Percentiles rank a stretch among this genome's conserved stretches.
phyloP scores from a whole-genome alignment of 306 rosid genomes.

The Hippophae rhamnoides region DNA sequence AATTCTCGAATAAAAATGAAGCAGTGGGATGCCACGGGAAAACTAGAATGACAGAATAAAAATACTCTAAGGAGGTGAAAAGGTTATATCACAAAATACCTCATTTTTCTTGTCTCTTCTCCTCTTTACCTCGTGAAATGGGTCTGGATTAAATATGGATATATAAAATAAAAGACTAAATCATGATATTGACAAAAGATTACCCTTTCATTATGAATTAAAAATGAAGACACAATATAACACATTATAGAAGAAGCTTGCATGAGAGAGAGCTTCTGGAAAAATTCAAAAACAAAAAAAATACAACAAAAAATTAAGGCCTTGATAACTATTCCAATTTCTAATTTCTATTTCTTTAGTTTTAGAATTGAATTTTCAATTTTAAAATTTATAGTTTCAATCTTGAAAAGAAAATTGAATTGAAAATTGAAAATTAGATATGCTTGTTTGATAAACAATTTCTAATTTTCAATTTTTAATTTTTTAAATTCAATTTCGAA shows the following conservation, averaged over 20 bases:
- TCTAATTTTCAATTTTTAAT: too few relatives aligned
- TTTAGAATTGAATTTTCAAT: too few relatives aligned
- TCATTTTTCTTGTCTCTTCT: constrained; percentile 86
- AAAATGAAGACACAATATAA: background rate
- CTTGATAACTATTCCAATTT: too few relatives aligned
- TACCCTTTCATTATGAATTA: background rate
- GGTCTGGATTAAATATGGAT: constrained; percentile 36
- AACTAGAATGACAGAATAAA: background rate
- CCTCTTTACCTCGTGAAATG: constrained; percentile 94
- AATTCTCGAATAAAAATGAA: background rate
- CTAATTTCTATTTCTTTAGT: too few relatives aligned
- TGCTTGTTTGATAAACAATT: too few relatives aligned
- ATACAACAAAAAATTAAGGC: too few relatives aligned
- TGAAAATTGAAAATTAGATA: too few relatives aligned
- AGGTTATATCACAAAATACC: constrained; percentile 25
- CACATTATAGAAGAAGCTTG: background rate
- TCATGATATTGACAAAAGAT: background rate
- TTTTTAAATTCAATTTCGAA: too few relatives aligned
- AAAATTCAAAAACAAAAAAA: too few relatives aligned
- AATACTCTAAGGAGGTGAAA: background rate
- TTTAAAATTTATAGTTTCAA: too few relatives aligned
- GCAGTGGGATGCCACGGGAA: background rate
- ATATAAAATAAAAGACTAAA: background rate
- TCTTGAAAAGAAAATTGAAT: too few relatives aligned
- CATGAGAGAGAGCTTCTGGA: too few relatives aligned